Conservation (phyloP, 108 stramenopile genomes). For the Poteriospumella lacustris region DNA sequence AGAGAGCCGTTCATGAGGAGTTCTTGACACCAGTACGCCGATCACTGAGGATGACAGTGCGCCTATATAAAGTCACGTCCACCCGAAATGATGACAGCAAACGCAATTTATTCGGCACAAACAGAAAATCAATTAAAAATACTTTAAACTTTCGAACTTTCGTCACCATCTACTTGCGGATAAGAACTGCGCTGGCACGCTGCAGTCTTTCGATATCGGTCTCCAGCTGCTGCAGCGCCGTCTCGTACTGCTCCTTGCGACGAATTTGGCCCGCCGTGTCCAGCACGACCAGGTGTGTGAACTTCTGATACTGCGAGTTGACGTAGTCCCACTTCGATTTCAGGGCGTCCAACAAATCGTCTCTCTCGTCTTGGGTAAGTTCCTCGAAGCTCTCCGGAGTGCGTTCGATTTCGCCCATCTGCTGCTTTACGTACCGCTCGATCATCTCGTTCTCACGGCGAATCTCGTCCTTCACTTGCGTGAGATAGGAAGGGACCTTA, state of each 20-base stretch:
- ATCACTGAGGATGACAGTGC: no score
- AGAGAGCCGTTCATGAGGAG: no score
- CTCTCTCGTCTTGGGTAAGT: conserved; percentile 62
- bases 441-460: conserved; percentile 66
- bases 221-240: conserved; percentile 63
- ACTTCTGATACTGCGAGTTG: conserved; percentile 57
- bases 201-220: conserved; percentile 57
- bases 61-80: no score
- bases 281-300: conserved; percentile 26
- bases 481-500: conserved; percentile 68
- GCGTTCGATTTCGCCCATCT: conserved; percentile 48
- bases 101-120: no score
- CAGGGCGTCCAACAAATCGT: conserved; percentile 56
- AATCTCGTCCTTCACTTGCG: conserved; percentile 62
- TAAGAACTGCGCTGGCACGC: neutral
- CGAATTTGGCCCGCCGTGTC: conserved; percentile 49
- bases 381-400: conserved; percentile 37
- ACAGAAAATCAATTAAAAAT: no score
- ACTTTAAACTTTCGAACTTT: no score
- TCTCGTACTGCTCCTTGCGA: conserved; percentile 63
- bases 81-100: no score
- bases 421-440: conserved; percentile 60
- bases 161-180: neutral
- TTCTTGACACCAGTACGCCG: no score
- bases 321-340: conserved; percentile 71